Conservation (phyloP, 805 yeast genomes). For the Hanseniaspora thailandica region DNA sequence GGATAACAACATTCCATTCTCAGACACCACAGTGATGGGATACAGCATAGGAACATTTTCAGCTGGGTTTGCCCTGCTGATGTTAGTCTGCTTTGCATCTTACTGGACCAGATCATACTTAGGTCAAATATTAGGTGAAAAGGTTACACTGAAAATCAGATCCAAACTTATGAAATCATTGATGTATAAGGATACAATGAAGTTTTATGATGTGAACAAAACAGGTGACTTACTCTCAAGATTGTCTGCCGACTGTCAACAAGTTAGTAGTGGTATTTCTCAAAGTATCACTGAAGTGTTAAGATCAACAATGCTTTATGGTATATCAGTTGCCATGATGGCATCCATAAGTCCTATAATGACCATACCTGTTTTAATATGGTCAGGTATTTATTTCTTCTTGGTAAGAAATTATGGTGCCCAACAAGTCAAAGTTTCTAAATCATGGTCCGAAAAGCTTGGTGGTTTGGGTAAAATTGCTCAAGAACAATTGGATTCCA, state of each 20-base stretch:
- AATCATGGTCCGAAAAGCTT: conserved; percentile 69
- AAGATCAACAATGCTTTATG: conserved; percentile 68
- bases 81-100: conserved; percentile 51
- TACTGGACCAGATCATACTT: conserved; percentile 64
- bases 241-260: conserved; percentile 77
- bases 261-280: conserved; percentile 78
- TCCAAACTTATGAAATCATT: conserved; percentile 65
- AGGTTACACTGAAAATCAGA: conserved; percentile 67
- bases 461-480: conserved; percentile 81
- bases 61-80: conserved; percentile 12
- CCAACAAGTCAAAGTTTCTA: conserved; percentile 61
- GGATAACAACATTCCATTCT: conserved; percentile 6
- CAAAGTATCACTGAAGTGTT: conserved; percentile 88
- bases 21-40: conserved; percentile 2
- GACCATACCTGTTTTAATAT: conserved; percentile 63
- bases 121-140: conserved; percentile 56
- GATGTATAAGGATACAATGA: conserved; percentile 69
- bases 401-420: conserved; percentile 78
- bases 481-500: conserved; percentile 82
- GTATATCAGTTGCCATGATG: conserved; percentile 86
- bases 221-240: conserved; percentile 91
- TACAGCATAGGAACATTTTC: conserved; percentile 5
- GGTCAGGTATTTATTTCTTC: conserved; percentile 70
- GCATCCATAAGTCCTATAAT: conserved; percentile 67
- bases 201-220: conserved; percentile 85